A percentile compares a stretch with the other conserved stretches of the same genome.
Conservation (phyloP, 352 stramenopile genomes). For the Phytopythium montanum region DNA sequence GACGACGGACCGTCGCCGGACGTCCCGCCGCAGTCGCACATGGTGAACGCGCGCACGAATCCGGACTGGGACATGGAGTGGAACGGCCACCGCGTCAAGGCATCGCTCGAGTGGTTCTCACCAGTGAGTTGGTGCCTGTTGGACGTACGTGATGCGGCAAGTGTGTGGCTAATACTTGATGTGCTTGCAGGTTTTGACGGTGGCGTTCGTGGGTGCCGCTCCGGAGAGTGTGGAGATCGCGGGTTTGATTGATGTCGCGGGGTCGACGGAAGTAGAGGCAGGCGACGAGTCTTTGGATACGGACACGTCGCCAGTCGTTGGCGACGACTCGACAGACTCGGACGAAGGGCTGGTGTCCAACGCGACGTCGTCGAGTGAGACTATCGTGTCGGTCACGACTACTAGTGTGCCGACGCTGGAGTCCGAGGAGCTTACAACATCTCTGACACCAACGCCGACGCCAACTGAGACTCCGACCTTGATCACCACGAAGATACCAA, state of each 20-base stretch:
- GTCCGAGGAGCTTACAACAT: neutral
- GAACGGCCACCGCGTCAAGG: constrained; percentile 68
- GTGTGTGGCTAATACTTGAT: neutral
- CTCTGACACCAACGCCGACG: no score
- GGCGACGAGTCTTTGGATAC: neutral
- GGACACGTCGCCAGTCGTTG: neutral
- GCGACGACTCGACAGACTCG: neutral
- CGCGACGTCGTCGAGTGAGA: neutral
- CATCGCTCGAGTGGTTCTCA: constrained; percentile 59
- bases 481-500: neutral
- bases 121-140: constrained; percentile 30
- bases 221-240: neutral
- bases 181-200: constrained; percentile 28
- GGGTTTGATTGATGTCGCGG: neutral
- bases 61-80: constrained; percentile 48
- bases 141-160: neutral
- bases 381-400: neutral
- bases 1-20: constrained; percentile 53
- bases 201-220: constrained; percentile 11
- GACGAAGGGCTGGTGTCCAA: neutral
- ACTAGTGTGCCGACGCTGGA: neutral
- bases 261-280: neutral
- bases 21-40: constrained; percentile 72
- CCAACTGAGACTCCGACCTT: neutral
- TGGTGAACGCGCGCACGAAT: constrained; percentile 83